Base-by-base conservation (phyloP, 2,329 filamentous ascomycete genomes). In the Aureobasidium sp. region DNA sequence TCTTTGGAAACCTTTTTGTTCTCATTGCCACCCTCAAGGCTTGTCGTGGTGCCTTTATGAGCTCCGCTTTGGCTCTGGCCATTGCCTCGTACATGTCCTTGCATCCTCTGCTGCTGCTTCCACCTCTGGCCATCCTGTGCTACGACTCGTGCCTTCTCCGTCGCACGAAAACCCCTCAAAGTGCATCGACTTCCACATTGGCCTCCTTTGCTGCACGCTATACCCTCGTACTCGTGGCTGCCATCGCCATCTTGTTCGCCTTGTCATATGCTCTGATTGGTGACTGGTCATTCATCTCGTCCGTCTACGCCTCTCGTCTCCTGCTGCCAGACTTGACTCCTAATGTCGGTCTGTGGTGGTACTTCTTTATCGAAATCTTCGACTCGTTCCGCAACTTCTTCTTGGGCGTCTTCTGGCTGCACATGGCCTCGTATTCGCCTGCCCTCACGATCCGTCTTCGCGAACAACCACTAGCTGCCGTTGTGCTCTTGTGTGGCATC, bases 351-450 rank as follows among this genome's bases (percentile, higher is more conserved):
- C 81, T 99, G 1, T 99, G 94, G 94, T 99, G 94, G 94, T 99
- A 99, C 76, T 99, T 99, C 77, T 97, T 99, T 73, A 96, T 95
- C 68, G 93, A 99, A 73, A 99, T 99, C 86, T 99, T 99, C 73
- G 94, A 99, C 76, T 93, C 92, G 0, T 99, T 99, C 82, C 85
- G 94, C 42, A 87, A 89, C 68, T 99, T 99, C 80, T 99, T 97
- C 81, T 84, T 99, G 3, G 94, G 90, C 61, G 92, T 99, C 53
- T 99, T 99, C 78, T 97, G 95, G 91, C 83, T 99, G 64, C 94
- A 99, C 72, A 85, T 97, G 63, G 86, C 89, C 0, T 88, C 89
- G 42, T 99, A 99, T 75, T 90, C 96, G 39, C 89, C 88, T 17
- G 93, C 90, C 0, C 79, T 99, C 45, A 91, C 88, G 14, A 82